Evolutionary conservation across 2,329 filamentous ascomycete genomes (phyloP).

Genomic region (Hypoxylon sp.): DNA sequence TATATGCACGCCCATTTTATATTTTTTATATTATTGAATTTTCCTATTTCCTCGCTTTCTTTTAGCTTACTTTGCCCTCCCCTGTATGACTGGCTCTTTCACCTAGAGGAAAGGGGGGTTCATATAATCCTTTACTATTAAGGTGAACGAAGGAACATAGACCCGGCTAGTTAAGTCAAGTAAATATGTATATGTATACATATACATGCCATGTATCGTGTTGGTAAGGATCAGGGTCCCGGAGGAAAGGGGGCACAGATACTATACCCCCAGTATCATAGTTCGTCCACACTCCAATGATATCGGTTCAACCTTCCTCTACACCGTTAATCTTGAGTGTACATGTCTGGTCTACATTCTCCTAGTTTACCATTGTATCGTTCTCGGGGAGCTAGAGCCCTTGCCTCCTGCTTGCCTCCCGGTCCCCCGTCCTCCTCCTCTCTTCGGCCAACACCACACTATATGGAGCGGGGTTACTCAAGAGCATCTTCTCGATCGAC

Average conservation of each 20-base stretch:
- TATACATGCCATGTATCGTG: neutral
- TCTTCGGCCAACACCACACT: conserved; percentile 39
- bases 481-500: conserved; percentile 46
- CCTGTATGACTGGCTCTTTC: conserved; percentile 17
- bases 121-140: conserved; percentile 16
- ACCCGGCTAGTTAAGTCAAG: conserved; percentile 15
- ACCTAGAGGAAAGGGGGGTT: conserved; percentile 22
- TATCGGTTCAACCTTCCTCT: conserved; percentile 27
- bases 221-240: conserved; percentile 35
- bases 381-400: conserved; percentile 32
- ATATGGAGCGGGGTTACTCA: conserved; percentile 57
- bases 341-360: conserved; percentile 18
- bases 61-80: conserved; percentile 8
- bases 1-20: conserved; percentile 24
- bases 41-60: conserved; percentile 5
- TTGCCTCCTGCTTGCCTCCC: conserved; percentile 37
- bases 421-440: conserved; percentile 50
- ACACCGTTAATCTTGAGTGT: conserved; percentile 26
- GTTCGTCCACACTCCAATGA: conserved; percentile 29
- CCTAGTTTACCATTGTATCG: conserved; percentile 18
- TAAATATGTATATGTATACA: neutral
- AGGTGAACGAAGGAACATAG: conserved; percentile 27
- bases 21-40: conserved; percentile 16
- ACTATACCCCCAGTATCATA: conserved; percentile 34
- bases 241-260: conserved; percentile 32